Evolutionary conservation across 1,284 basidiomycete genomes (phyloP), one percentile per base, ranked within the genome.

Genomic region (Inonotus obliquus): DNA sequence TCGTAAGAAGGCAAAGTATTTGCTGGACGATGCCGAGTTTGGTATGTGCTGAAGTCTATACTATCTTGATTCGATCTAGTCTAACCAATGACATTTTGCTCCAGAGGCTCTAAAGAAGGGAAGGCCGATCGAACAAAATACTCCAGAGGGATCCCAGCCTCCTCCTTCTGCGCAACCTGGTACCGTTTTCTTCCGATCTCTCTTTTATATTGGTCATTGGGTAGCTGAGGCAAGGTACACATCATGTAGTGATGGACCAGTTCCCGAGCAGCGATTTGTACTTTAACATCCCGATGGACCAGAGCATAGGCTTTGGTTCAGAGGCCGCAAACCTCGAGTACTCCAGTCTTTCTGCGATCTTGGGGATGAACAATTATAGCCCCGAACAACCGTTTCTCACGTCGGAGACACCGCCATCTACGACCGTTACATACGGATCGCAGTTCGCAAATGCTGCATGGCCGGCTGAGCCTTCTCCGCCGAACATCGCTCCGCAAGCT

Each of bases 1-100:
- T 66, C 84, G 96, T 67, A 99, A 99, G 78, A 98, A 98, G 76
- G 96, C 96, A 25, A 99, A 99, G 73, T 99, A 98, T 74, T 83
- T 97, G 17, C 79, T 95, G 65, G 93, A 96, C 72, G 93, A 95
- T 54, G 91, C 92, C 51, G 94, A 97, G 73, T 85, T 94, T 61
- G 88, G 94, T 93, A 45, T 35, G 62, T 57, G 29, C 32, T 44
- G n/a, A 41, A 47, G 25, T 7, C 23, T 17, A 17, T 25, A 23
- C 14, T 45, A 13, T 45, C 32, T 21, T 52, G 7, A 9, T 52
- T 17, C 10, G 10, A 17, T 32, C 2, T 4, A 27, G 21, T 25
- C 25, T 21, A 44, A 37, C 35, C 54, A 27, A 41, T 59, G 13
- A 51, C 32, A 9, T 9, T 25, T 19, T 21, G 14, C 45, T 45